A percentile compares a stretch with the other conserved stretches of the same genome.
Evolutionary conservation across 805 yeast genomes (phyloP).

Genomic region (Candida xiaguanensis): DNA sequence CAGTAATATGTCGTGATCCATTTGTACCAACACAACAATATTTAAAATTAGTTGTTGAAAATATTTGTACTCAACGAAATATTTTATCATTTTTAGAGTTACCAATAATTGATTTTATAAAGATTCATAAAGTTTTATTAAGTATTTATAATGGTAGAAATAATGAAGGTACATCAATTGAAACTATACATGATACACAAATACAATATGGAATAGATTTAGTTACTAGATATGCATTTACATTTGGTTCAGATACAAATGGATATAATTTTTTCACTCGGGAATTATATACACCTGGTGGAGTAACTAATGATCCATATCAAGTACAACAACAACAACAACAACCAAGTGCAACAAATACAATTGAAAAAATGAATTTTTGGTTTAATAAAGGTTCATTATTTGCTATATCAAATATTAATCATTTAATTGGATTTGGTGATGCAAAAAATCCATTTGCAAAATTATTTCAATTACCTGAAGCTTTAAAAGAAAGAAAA

Average conservation of each 20-base stretch:
- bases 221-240: conserved; percentile 60
- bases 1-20: conserved; percentile 76
- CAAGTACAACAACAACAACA: conserved; percentile 13
- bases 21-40: conserved; percentile 82
- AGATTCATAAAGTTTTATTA: conserved; percentile 64
- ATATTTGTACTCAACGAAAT: conserved; percentile 63
- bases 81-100: conserved; percentile 56
- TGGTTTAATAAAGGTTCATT: conserved; percentile 76
- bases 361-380: conserved; percentile 53
- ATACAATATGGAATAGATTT: conserved; percentile 54
- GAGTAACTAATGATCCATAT: conserved; percentile 25
- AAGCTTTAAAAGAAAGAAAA: conserved; percentile 65
- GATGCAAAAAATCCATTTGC: conserved; percentile 75
- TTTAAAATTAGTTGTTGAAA: conserved; percentile 72
- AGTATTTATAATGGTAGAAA: conserved; percentile 40
- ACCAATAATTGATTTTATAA: conserved; percentile 58
- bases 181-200: conserved; percentile 40
- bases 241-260: conserved; percentile 64
- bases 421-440: conserved; percentile 76
- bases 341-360: conserved; percentile 21
- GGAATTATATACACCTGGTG: conserved; percentile 33
- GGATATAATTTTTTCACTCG: conserved; percentile 59
- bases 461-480: conserved; percentile 65
- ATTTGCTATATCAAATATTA: conserved; percentile 72
- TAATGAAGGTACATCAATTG: conserved; percentile 13